These are phyloP conservation scores for Sanghuangporus weigelae DNA, from an alignment of 1,284 basidiomycete species.

Conservation along the genomic window DNA sequence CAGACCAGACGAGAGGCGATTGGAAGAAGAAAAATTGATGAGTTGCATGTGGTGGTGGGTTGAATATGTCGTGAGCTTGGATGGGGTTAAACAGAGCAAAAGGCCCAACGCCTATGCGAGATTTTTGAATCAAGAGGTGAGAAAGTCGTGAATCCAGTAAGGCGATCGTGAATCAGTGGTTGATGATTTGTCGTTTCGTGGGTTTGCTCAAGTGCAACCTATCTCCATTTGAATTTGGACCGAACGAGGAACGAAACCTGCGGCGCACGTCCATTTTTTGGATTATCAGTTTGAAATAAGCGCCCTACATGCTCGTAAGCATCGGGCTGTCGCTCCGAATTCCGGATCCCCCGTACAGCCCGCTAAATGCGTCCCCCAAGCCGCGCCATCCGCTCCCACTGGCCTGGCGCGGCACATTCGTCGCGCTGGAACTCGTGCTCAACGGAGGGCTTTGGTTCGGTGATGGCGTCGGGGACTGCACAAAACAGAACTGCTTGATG, in stretches of 20 bases:
- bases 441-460: not conserved
- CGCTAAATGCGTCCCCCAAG: conserved; percentile 9
- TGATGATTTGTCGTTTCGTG: not conserved
- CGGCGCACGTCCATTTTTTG: not conserved
- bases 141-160: not conserved
- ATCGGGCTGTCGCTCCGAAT: conserved; percentile 19
- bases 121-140: not conserved
- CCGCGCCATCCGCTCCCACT: conserved; percentile 11
- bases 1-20: not conserved
- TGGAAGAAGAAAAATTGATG: not conserved
- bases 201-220: not conserved
- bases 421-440: not conserved
- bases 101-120: not conserved
- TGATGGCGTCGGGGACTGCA: conserved; percentile 15
- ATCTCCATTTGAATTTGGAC: not conserved
- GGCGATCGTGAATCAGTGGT: not conserved
- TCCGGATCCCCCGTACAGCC: conserved; percentile 12
- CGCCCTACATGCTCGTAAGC: conserved; percentile 14
- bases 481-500: conserved; percentile 20
- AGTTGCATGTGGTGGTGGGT: not conserved
- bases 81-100: not conserved
- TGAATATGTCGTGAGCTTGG: not conserved
- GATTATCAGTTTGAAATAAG: not conserved
- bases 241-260: not conserved
- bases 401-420: not conserved